Evolutionary conservation across 2,329 filamentous ascomycete species (phyloP).

Genomic region (Aspergillus bombycis): DNA sequence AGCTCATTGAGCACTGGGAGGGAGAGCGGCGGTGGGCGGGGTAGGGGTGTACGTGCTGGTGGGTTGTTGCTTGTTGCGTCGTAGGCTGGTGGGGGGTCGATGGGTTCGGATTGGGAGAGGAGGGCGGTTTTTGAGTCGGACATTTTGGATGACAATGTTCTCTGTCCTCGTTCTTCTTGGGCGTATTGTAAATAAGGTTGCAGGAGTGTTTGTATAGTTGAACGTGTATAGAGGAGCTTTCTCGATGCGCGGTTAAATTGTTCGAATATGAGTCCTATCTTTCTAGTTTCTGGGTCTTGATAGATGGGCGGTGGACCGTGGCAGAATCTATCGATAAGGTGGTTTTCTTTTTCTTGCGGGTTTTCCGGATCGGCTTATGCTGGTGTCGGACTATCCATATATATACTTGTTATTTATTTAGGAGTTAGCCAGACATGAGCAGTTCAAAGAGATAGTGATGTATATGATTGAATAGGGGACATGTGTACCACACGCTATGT

Average conservation of each 20-base stretch:
- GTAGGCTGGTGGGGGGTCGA: slow-evolving; percentile 41
- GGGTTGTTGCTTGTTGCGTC: slow-evolving; percentile 22
- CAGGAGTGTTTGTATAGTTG: not conserved
- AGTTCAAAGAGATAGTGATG: not conserved
- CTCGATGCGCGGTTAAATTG: not conserved
- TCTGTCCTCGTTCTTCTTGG: not conserved
- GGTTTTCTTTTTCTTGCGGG: not conserved
- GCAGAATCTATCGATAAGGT: slow-evolving; percentile 15
- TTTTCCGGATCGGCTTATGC: not conserved
- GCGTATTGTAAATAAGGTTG: too few species aligned
- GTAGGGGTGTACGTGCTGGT: slow-evolving; percentile 31
- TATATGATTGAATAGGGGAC: too few species aligned
- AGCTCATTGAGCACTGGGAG: slow-evolving; percentile 79
- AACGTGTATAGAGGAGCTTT: not conserved
- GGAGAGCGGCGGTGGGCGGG: slow-evolving; percentile 63
- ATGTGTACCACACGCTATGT: too few species aligned
- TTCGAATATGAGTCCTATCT: not conserved
- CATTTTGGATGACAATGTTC: slow-evolving; percentile 23
- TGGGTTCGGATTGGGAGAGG: slow-evolving; percentile 19
- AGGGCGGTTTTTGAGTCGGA: slow-evolving; percentile 34
- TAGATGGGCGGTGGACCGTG: slow-evolving; percentile 13
- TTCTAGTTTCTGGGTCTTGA: not conserved
- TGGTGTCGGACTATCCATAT: not conserved
- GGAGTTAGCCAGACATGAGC: not conserved
- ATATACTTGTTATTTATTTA: not conserved